A percentile compares a stretch with the other conserved stretches of the same genome.
Conservation (phyloP, 108 stramenopile genomes). For the Nannochloropsis oceanica region DNA sequence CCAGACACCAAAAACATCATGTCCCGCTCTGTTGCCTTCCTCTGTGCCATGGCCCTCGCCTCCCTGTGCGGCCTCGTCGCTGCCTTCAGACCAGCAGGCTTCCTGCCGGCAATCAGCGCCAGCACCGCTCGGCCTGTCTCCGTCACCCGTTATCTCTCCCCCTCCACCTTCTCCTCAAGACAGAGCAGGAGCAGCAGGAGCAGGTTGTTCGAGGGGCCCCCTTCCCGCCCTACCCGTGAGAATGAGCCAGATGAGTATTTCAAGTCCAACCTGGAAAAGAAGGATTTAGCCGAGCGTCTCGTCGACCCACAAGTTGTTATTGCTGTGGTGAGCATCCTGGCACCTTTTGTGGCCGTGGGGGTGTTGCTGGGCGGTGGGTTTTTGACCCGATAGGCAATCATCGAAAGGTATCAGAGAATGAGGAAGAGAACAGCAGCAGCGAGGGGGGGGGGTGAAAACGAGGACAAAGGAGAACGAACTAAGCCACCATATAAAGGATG, state of each 20-base stretch:
- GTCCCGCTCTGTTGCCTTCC: background rate
- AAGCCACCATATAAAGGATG: too few species aligned
- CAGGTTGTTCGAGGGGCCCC: background rate
- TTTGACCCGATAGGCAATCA: background rate
- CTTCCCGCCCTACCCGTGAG: background rate
- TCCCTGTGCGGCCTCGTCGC: background rate
- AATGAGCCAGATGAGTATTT: background rate
- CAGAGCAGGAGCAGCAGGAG: background rate
- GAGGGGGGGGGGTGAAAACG: too few species aligned
- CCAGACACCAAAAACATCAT: background rate
- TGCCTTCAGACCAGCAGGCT: background rate
- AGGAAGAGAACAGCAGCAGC: too few species aligned
- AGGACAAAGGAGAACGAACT: too few species aligned
- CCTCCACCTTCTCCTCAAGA: too few species aligned
- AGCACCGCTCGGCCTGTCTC: too few species aligned
- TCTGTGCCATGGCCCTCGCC: background rate
- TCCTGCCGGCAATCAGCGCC: background rate
- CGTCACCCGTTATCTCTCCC: too few species aligned
- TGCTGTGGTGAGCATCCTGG: background rate
- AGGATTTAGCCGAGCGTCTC: background rate
- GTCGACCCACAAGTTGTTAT: background rate
- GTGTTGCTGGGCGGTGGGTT: background rate
- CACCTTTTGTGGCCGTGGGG: background rate
- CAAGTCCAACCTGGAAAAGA: background rate
- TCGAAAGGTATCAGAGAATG: too few species aligned